These are phyloP conservation scores for Cystobasidiaceae sp. DNA, from an alignment of 1,284 basidiomycete species.

Conservation along the genomic window DNA sequence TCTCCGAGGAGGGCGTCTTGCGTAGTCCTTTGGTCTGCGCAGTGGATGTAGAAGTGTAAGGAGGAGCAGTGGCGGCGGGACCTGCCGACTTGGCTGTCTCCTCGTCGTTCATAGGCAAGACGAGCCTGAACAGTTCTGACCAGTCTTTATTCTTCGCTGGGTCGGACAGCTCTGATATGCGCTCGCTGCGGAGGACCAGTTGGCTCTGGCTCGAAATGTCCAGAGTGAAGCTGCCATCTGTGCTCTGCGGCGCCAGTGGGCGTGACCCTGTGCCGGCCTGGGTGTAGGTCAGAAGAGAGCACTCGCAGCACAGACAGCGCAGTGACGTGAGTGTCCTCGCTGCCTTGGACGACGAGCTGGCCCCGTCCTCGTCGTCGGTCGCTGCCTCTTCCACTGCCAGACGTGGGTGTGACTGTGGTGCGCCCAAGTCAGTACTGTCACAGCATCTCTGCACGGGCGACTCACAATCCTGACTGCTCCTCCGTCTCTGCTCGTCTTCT, in stretches of 20 bases:
- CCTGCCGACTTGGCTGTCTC: no score
- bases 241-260: background rate
- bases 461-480: conserved; percentile 7
- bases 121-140: conserved; percentile 4
- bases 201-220: background rate
- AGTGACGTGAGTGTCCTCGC: background rate
- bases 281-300: background rate
- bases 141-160: conserved; percentile 4
- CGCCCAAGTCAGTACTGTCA: background rate
- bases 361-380: no score
- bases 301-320: conserved; percentile 1
- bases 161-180: background rate
- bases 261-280: background rate
- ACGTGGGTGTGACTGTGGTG: background rate
- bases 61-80: background rate
- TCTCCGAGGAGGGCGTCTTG: background rate
- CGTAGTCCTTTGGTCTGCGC: no score
- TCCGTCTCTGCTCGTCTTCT: background rate
- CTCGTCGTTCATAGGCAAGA: background rate
- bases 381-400: conserved; percentile 7
- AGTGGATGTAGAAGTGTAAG: no score
- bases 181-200: background rate
- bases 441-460: background rate
- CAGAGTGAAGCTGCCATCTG: background rate
- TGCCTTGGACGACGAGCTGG: background rate